Base-by-base conservation (phyloP, 768 basidiomycete genomes). In the Mycena chlorophos region DNA sequence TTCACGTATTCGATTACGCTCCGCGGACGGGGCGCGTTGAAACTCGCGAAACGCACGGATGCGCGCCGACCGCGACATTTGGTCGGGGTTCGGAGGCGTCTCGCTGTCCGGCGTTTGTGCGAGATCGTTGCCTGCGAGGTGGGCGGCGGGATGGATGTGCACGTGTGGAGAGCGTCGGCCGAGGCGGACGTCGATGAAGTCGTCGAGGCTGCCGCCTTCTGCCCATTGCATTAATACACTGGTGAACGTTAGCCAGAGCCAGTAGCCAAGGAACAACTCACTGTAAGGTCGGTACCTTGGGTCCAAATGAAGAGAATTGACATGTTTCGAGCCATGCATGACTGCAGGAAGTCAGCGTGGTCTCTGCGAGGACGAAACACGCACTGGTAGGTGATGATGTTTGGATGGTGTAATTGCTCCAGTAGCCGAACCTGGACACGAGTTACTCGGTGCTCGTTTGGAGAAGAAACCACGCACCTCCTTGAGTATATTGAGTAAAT, bases 151-250 rank as follows among this genome's bases (percentile, higher is more conserved):
- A 53, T 73, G 77, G 62, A 76, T 73, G 60, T 78, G 78, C 42
- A 78, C 73, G 58, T 79, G 80, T 28, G 74, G 78, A 13, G 79
- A 71, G 37, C 78, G 71, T 8, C 84, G 83, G 4, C 91, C 91
- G 2, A 88, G 76, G 16, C 91, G 88, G 14, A 82, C 78, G 63
- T 90, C 87, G 58, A 94, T 92, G 71, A 91, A 86, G 68, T 93
- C 91, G 62, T 94, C 92, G 26, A 91, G 75, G 64, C 87, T 89
- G 54, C 92, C 92, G 5, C 87, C 90, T 77, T 94, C 91, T 0
- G 92, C 92, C 89, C 89, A 94, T 74, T 94, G 90, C 93, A 94
- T 94, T 22, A 94, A 73, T 10, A 94, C 85, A 61, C 91, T 93
- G 61, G 28, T 25, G 25, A 19, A 48, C 26, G n/a, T 10, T n/a